Conservation (phyloP, 768 basidiomycete genomes). For the Boletus fagicola region DNA sequence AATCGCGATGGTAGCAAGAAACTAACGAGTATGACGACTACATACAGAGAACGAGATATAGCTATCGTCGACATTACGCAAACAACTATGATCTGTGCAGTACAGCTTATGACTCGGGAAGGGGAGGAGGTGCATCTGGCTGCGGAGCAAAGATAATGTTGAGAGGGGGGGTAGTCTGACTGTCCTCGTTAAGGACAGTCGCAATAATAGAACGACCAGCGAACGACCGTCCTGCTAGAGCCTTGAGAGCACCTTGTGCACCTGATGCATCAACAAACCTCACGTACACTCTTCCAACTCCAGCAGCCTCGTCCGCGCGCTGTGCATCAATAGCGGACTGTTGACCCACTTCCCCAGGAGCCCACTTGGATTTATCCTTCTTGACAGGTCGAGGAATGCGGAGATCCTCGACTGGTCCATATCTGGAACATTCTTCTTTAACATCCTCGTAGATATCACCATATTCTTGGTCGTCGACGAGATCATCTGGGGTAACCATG, state of each 20-base stretch:
- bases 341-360: conserved; percentile 54
- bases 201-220: conserved; percentile 86
- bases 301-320: conserved; percentile 81
- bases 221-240: conserved; percentile 86
- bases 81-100: conserved; percentile 1
- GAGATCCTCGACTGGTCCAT: conserved; percentile 79
- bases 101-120: conserved; percentile 43
- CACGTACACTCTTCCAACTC: conserved; percentile 95
- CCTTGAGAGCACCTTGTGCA: conserved; percentile 73
- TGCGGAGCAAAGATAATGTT: conserved; percentile 81
- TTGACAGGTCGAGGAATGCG: conserved; percentile 87
- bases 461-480: conserved; percentile 88
- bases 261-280: conserved; percentile 65
- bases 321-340: conserved; percentile 65
- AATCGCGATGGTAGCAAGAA: background rate
- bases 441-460: conserved; percentile 93
- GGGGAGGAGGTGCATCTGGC: conserved; percentile 77
- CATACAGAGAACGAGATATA: conserved; percentile 21
- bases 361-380: conserved; percentile 81
- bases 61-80: conserved; percentile 15
- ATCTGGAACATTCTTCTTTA: conserved; percentile 82
- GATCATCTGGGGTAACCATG: conserved; percentile 96
- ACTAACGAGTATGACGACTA: conserved; percentile 13
- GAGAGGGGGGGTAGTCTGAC: conserved; percentile 80
- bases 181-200: conserved; percentile 78